Base-by-base conservation (phyloP, 1,284 basidiomycete species). In the Hymenochaete sp. region DNA sequence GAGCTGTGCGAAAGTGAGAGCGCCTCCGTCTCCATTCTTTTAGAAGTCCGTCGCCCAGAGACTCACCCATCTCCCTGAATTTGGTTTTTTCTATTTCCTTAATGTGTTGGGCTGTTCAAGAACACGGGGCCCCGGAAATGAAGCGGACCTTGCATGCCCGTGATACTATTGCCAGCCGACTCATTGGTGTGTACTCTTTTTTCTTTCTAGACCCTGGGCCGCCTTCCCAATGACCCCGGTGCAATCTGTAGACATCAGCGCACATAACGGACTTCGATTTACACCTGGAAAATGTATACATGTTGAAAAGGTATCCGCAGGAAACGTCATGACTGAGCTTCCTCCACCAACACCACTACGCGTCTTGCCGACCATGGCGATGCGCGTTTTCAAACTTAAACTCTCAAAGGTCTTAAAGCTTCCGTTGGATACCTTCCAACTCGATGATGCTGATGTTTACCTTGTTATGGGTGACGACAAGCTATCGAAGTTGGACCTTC, bases 351-450 rank as follows among this genome's bases (percentile, higher is more conserved):
- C 60, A 40, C 50, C 60, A 19, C 56, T 82, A 13, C 74, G 70
- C 16, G 74, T 79, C 0, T 66, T 88, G 19, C 78, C 79, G 41
- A 77, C 71, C 2, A 82, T 86, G 78, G 65, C 73, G 18, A 57
- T 85, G 31, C 71, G 70, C 38, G 60, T 67, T 18, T 67, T 89
- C 50, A 72, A 73, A 32, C 57, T 67, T 38, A 80, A 78, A 51
- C 54, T 76, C 38, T 61, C 66, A 21, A 82, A 79, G 53, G 57
- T 60, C 1, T 47, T 73, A n/a, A 42, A 33, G 19, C 13, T 45
- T n/a, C 39, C 44, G n/a, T 42, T n/a, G 21, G 45, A 33, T 47
- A 16, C 14, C 13, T 33, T 14, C 18, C 36, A 45, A 6, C 29
- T 11, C 9, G 16, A 35, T 28, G 19, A 32, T n/a, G 28, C 38